Conservation (phyloP, 2,329 filamentous ascomycete species). For the Aspergillus japonicus region DNA sequence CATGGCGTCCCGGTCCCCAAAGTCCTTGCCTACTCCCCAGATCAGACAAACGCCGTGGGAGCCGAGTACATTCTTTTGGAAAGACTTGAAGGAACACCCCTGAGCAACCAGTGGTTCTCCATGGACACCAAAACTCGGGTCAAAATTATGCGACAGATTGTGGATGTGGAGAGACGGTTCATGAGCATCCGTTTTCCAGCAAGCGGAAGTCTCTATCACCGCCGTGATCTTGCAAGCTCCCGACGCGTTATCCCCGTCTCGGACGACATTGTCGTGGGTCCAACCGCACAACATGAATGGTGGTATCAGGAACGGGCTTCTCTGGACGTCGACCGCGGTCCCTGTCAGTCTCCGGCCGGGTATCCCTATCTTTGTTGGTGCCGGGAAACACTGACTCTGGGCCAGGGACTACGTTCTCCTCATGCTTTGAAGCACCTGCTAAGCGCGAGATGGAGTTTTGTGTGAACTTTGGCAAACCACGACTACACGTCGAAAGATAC, state of each 20-base stretch:
- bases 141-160: slow-evolving; percentile 26
- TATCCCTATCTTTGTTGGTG: slow-evolving; percentile 7
- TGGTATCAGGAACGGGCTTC: slow-evolving; percentile 25
- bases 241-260: slow-evolving; percentile 10
- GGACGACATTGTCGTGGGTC: slow-evolving; percentile 11
- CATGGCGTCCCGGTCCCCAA: slow-evolving; percentile 39
- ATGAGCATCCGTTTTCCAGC: slow-evolving; percentile 26
- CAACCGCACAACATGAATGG: slow-evolving; percentile 24
- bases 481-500: slow-evolving; percentile 21
- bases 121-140: slow-evolving; percentile 23
- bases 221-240: slow-evolving; percentile 15
- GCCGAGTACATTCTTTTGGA: slow-evolving; percentile 44
- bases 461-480: slow-evolving; percentile 22
- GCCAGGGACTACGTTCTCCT: not conserved
- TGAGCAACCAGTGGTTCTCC: slow-evolving; percentile 36
- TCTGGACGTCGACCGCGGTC: slow-evolving; percentile 24
- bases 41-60: slow-evolving; percentile 35
- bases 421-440: slow-evolving; percentile 21
- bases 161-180: slow-evolving; percentile 22
- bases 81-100: slow-evolving; percentile 29
- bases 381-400: slow-evolving; percentile 4
- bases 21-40: slow-evolving; percentile 36
- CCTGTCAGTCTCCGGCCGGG: slow-evolving; percentile 17
- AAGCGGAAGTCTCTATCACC: slow-evolving; percentile 30
- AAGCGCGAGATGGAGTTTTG: slow-evolving; percentile 27